Conservation (phyloP, 441 rosid species). For the Eutrema salsugineum region DNA sequence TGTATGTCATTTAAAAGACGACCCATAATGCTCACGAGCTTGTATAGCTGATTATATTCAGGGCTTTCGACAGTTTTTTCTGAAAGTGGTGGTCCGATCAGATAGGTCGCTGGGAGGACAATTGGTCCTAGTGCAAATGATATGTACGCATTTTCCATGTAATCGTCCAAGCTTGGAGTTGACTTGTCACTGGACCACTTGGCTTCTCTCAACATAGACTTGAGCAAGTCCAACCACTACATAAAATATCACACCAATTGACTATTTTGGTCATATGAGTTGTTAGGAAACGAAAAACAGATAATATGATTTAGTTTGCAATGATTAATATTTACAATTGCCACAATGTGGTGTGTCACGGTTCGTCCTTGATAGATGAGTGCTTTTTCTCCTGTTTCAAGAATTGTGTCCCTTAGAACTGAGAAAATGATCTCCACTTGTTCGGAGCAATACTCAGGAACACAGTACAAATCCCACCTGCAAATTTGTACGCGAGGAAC, state of each 20-base stretch:
- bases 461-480: slow-evolving; percentile 65
- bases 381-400: slow-evolving; percentile 70
- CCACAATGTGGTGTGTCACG: slow-evolving; percentile 44
- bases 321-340: slow-evolving; percentile 42
- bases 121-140: slow-evolving; percentile 86
- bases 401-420: slow-evolving; percentile 61
- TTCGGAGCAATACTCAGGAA: slow-evolving; percentile 55
- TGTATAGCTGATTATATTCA: slow-evolving; percentile 40
- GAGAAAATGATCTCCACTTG: slow-evolving; percentile 69
- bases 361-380: slow-evolving; percentile 57
- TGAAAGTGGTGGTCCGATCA: slow-evolving; percentile 62
- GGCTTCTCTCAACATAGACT: slow-evolving; percentile 66
- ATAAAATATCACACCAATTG: slow-evolving; percentile 9
- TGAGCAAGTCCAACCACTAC: slow-evolving; percentile 82
- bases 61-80: slow-evolving; percentile 38
- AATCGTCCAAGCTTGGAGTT: slow-evolving; percentile 62
- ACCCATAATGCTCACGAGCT: slow-evolving; percentile 67
- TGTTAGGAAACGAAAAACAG: neutral
- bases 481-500: neutral
- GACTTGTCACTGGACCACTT: slow-evolving; percentile 48
- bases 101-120: slow-evolving; percentile 60
- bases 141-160: slow-evolving; percentile 60
- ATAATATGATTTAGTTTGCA: neutral
- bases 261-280: neutral
- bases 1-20: slow-evolving; percentile 78